phyloP scores from a whole-genome alignment of 2,329 filamentous ascomycete species.

The Curvularia verruculosa region DNA sequence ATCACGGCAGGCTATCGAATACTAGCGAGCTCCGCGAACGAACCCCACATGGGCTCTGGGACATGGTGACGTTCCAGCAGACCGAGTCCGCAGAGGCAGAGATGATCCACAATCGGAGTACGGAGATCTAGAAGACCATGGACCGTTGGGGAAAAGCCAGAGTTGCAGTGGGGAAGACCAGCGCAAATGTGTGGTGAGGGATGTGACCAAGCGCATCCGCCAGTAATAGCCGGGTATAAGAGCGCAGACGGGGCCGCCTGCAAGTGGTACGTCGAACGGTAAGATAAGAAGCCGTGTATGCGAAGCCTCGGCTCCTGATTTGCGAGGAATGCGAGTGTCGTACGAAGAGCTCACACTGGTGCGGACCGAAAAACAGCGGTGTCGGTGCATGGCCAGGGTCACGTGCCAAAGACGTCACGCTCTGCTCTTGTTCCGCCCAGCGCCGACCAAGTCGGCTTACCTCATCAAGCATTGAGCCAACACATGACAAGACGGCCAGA shows the following conservation, averaged over 20 bases:
- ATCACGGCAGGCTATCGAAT: conserved; percentile 5
- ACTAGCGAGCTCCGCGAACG: conserved; percentile 22
- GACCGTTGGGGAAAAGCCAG: conserved; percentile 4
- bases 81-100: conserved; percentile 10
- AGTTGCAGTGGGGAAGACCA: conserved; percentile 9
- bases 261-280: conserved; percentile 1
- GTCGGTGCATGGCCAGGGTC: conserved; percentile 1
- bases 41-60: conserved; percentile 22
- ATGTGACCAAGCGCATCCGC: conserved; percentile 14
- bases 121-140: conserved; percentile 12
- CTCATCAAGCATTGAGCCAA: not conserved
- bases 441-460: not conserved
- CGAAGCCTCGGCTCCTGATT: not conserved
- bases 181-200: conserved; percentile 7
- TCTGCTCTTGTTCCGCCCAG: no score
- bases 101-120: conserved; percentile 11
- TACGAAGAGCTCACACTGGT: not conserved
- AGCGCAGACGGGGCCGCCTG: not conserved
- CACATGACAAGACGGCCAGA: not conserved
- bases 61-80: conserved; percentile 6
- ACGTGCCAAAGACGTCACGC: not conserved
- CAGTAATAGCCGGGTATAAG: conserved; percentile 8
- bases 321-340: not conserved
- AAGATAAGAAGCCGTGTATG: not conserved
- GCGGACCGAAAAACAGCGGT: conserved; percentile 4